phyloP scores from a whole-genome alignment of 805 yeast species.

The Metschnikowia rubicola region DNA sequence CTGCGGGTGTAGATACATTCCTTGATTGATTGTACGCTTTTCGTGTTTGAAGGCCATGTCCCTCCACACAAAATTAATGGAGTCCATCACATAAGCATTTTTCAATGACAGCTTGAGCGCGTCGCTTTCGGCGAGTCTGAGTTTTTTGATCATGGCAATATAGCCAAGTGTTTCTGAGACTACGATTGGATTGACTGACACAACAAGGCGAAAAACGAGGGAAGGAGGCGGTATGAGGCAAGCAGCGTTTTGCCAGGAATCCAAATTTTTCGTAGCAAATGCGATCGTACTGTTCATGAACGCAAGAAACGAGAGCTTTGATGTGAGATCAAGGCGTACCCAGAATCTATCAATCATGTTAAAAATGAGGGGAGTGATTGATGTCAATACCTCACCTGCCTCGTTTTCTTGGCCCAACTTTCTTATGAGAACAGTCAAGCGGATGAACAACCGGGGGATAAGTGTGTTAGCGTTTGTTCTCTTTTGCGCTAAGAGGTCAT shows the following conservation, averaged over 20 bases:
- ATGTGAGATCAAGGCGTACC: not conserved
- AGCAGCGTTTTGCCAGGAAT: not conserved
- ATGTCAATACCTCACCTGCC: not conserved
- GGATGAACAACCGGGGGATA: not conserved
- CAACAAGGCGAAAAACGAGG: conserved; percentile 34
- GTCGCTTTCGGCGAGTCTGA: conserved; percentile 20
- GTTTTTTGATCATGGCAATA: conserved; percentile 39
- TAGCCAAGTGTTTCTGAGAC: conserved; percentile 47
- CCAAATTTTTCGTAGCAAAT: not conserved
- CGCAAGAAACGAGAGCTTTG: conserved; percentile 2
- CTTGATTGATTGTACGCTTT: conserved; percentile 31
- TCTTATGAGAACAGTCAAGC: not conserved
- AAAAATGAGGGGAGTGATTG: not conserved
- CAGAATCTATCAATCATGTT: not conserved
- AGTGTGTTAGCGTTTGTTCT: not conserved
- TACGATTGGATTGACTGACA: conserved; percentile 42
- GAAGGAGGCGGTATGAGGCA: conserved; percentile 30
- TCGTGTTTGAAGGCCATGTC: conserved; percentile 47
- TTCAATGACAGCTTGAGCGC: conserved; percentile 31
- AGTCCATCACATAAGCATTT: conserved; percentile 53
- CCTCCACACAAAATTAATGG: conserved; percentile 55
- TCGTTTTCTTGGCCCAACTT: not conserved
- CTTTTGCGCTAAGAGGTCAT: not conserved
- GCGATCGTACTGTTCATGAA: not conserved
- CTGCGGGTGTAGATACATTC: conserved; percentile 34